phyloP scores from a whole-genome alignment of 768 basidiomycete genomes.

The Thelephora ganbajun region DNA sequence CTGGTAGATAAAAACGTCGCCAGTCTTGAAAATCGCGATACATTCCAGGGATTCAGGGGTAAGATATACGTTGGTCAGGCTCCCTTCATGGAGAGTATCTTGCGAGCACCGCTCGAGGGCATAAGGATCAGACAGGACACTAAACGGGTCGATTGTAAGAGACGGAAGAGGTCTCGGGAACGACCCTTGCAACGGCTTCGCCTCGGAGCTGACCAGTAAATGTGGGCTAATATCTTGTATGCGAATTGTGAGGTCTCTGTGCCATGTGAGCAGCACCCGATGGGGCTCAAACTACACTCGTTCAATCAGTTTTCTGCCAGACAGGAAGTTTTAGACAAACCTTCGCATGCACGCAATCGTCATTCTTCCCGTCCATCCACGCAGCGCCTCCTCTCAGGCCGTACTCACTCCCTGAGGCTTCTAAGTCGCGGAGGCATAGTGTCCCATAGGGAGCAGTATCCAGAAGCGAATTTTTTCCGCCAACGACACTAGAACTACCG shows the following conservation, averaged over 20 bases:
- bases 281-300: conserved; percentile 38
- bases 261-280: conserved; percentile 49
- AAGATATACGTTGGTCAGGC: conserved; percentile 32
- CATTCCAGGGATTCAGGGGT: conserved; percentile 45
- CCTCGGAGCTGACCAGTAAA: conserved; percentile 33
- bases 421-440: conserved; percentile 16
- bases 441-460: conserved; percentile 32
- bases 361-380: conserved; percentile 40
- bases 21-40: conserved; percentile 36
- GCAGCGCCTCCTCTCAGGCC: conserved; percentile 38
- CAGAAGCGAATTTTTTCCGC: conserved; percentile 31
- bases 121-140: conserved; percentile 31
- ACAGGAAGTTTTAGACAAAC: conserved; percentile 17
- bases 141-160: conserved; percentile 45
- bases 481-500: conserved; percentile 24
- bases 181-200: conserved; percentile 38
- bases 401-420: conserved; percentile 8
- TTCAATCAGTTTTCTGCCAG: neutral
- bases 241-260: conserved; percentile 47
- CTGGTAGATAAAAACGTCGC: conserved; percentile 42
- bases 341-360: conserved; percentile 38
- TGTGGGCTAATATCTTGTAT: conserved; percentile 70
- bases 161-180: conserved; percentile 54
- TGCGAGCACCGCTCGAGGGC: conserved; percentile 13
- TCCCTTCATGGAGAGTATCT: conserved; percentile 18